phyloP scores from a whole-genome alignment of 2,329 filamentous ascomycete genomes.

The Colletotrichum chrysophilum region DNA sequence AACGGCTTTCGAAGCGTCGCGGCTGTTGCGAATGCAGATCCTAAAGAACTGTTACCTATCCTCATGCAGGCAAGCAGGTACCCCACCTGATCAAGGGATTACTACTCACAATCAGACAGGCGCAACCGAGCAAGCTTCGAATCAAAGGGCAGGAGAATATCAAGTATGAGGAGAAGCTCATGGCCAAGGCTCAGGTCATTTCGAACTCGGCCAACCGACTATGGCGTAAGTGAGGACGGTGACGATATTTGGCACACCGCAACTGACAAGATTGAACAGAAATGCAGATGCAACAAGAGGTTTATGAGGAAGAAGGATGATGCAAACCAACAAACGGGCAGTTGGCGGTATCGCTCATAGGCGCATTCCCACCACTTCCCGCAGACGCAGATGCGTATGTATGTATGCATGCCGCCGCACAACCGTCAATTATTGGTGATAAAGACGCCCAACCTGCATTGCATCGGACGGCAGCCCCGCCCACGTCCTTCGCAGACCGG shows the following conservation, averaged over 20 bases:
- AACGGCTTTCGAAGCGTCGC: slow-evolving; percentile 75
- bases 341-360: slow-evolving; percentile 20
- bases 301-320: slow-evolving; percentile 45
- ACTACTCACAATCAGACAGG: slow-evolving; percentile 43
- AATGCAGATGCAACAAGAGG: slow-evolving; percentile 55
- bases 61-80: slow-evolving; percentile 65
- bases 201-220: slow-evolving; percentile 71
- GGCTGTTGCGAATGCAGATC: slow-evolving; percentile 71
- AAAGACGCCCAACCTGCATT: slow-evolving; percentile 19
- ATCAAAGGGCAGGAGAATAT: slow-evolving; percentile 61
- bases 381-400: slow-evolving; percentile 17
- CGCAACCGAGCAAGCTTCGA: slow-evolving; percentile 69
- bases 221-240: slow-evolving; percentile 59
- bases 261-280: slow-evolving; percentile 37
- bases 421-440: slow-evolving; percentile 22
- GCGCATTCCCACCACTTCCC: slow-evolving; percentile 13
- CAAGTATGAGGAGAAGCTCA: slow-evolving; percentile 67
- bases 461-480: slow-evolving; percentile 10
- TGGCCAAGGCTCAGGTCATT: slow-evolving; percentile 71
- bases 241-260: background rate
- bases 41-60: slow-evolving; percentile 72
- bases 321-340: background rate
- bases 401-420: slow-evolving; percentile 18
- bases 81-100: background rate
- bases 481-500: background rate